Evolutionary conservation across 1,139 yeast genomes (phyloP), one percentile per base, ranked within the genome.

Genomic region (Pichia kudriavzevii): DNA sequence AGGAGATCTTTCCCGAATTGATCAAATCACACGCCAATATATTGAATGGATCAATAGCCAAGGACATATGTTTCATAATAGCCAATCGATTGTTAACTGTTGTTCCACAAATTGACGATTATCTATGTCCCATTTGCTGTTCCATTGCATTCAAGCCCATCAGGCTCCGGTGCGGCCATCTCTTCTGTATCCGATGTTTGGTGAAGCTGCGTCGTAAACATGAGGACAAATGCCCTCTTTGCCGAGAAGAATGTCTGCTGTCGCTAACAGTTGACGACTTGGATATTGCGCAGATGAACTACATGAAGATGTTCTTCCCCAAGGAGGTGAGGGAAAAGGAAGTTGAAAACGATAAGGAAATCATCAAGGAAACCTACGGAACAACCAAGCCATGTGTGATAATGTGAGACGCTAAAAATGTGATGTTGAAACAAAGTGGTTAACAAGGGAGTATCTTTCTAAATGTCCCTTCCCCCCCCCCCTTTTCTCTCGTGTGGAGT

Each of bases 61-160:
- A 69, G 43, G 64, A 69, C 19, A 65, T 77, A 12, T 75, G 80
- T 49, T 67, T 58, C 33, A 64, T 75, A 12, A 74, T 80, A 34
- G 72, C 79, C 27, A 61, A 63, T 13, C 66, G 73, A 10, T 55
- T 80, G 11, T 53, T 79, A 25, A 67, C 70, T 14, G 54, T 79
- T 4, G 63, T 79, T 1, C 91, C 91, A 1, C 88, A 79, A 52
- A 58, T 80, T 13, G 88, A 80, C 35, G 91, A 80, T 52, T 80
- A 77, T 48, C 63, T 73, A 3, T 80, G 91, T 52, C 87, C 88
- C 1, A 72, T 80, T 7, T 80, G 91, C 51, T 69, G 74, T 55
- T 66, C 72, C 4, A 67, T 80, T 27, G 85, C 87, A 0, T 79
- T 68, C 55, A 79, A 79, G 48, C 91, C 91, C 1, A 76, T 80